These are phyloP conservation scores for Syzygium syzygioides DNA, from an alignment of 441 rosid species.

Conservation along the genomic window DNA sequence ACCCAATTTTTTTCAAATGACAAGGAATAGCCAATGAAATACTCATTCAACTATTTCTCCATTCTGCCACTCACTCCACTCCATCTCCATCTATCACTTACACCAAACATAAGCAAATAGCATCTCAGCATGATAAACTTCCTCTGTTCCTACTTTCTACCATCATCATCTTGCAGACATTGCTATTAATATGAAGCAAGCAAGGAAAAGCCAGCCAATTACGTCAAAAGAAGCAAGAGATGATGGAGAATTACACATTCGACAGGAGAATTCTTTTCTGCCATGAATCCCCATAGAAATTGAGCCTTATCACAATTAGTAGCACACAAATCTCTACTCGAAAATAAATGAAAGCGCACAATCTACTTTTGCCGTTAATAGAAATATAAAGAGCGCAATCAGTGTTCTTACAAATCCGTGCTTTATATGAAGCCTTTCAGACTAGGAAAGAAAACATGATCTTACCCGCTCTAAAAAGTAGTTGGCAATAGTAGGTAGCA, in stretches of 20 bases:
- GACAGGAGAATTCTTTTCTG: background rate
- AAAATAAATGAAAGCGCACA: background rate
- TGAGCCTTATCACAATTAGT: background rate
- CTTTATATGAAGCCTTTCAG: background rate
- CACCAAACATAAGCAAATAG: background rate
- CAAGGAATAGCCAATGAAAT: background rate
- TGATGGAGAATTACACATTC: background rate
- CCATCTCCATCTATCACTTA: background rate
- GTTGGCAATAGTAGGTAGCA: background rate
- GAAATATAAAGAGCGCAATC: background rate
- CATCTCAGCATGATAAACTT: background rate
- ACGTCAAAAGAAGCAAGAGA: background rate
- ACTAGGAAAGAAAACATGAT: constrained; percentile 13
- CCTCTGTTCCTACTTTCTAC: background rate
- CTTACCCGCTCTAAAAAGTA: constrained; percentile 31
- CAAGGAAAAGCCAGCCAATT: background rate
- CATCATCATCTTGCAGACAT: background rate
- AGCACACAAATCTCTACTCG: background rate
- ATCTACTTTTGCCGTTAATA: background rate
- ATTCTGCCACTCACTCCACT: background rate
- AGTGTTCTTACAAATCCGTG: background rate
- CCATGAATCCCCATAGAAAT: background rate
- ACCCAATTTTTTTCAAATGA: background rate
- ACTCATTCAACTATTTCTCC: background rate
- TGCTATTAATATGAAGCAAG: background rate